phyloP scores from a whole-genome alignment of 148 eudicot genomes.

The Rhododendron griersonianum region DNA sequence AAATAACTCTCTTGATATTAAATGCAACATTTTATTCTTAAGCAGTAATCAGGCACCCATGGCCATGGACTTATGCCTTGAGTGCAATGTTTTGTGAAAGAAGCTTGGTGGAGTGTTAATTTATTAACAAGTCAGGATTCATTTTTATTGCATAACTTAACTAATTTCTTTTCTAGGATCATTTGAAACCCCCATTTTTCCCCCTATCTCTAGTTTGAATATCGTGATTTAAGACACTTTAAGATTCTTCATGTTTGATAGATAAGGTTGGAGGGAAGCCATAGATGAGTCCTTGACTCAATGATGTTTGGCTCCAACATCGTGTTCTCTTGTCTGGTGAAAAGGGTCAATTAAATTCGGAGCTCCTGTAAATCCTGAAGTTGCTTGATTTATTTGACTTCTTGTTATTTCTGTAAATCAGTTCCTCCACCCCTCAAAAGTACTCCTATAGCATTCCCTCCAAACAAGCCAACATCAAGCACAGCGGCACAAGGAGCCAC shows the following conservation, averaged over 20 bases:
- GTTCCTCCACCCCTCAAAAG: neutral
- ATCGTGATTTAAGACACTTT: neutral
- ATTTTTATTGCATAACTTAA: neutral
- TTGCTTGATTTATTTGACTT: neutral
- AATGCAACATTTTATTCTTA: neutral
- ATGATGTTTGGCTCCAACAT: neutral
- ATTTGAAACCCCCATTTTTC: neutral
- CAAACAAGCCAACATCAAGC: neutral
- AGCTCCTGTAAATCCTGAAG: neutral
- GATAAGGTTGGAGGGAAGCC: neutral
- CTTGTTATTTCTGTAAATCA: neutral
- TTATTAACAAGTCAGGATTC: neutral
- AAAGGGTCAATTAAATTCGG: neutral
- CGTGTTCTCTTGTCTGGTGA: neutral
- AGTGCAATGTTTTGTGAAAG: no score
- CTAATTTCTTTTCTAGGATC: neutral
- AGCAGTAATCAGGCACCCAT: neutral
- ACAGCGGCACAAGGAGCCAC: neutral
- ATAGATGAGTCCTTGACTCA: neutral
- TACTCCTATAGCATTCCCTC: neutral
- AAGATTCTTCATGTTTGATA: neutral
- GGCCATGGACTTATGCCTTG: neutral
- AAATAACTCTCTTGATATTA: neutral
- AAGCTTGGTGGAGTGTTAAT: neutral
- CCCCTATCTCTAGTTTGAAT: neutral